Base-by-base conservation (phyloP, 2,329 filamentous ascomycete species). In the Dactylonectria macrodidyma region DNA sequence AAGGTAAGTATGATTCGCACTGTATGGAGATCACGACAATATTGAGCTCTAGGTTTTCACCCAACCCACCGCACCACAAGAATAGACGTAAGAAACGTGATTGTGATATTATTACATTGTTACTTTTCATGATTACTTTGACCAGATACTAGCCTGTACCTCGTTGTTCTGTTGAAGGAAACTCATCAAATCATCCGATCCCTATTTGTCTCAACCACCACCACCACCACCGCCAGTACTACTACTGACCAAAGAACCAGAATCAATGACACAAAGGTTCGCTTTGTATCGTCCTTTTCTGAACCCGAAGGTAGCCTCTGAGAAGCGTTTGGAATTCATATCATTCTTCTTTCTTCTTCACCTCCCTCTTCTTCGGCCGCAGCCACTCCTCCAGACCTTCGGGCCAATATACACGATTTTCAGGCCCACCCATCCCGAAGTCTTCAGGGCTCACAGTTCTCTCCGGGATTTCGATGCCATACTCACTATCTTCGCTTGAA, bases 341-440 rank as follows among this genome's bases (percentile, higher is more conserved):
- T 71, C 78, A 61, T 78, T 83, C 76, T 74, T 86, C 81, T 2
- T 65, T 51, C 59, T 67, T 76, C 16, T 75, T 64, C 30, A 89
- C 79, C 70, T 91, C 88, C 64, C 90, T 88, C 83, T 97, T 98
- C 80, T 88, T 91, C 0, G 95, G 94, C 62, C 91, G 87, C 24
- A 98, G 83, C 94, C 95, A 98, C 69, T 97, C 93, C 78, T 97
- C 95, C 90, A 95, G 94, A 0, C 93, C 93, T 1, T 90, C 86
- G 0, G 95, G 95, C 95, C 95, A 98, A 78, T 97, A 98, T 0
- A 98, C 95, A 48, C 95, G 86, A 56, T 90, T 86, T 30, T 95
- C 87, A 0, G 91, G 89, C 0, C 95, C 95, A 46, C 95, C 95
- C 95, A 98, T 97, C 2, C 90, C 91, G 12, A 96, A 84, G 19